Conservation (phyloP, 2,329 filamentous ascomycete genomes). For the Colletotrichum limetticola region DNA sequence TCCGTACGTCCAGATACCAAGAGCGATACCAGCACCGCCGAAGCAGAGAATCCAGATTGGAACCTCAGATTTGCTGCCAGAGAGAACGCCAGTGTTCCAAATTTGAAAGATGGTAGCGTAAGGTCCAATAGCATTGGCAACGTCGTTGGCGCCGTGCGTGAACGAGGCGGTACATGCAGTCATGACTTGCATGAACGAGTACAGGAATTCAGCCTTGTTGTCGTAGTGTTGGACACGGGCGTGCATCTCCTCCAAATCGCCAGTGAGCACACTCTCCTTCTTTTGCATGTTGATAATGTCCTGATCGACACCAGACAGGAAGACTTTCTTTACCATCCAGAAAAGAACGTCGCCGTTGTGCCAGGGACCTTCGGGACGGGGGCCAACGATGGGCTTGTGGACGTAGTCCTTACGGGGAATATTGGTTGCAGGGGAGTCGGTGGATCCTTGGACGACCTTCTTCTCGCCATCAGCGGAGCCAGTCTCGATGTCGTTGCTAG, state of each 20-base stretch:
- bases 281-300: slow-evolving; percentile 45
- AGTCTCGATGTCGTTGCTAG: slow-evolving; percentile 39
- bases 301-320: slow-evolving; percentile 54
- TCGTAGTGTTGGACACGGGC: slow-evolving; percentile 68
- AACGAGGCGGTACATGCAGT: slow-evolving; percentile 72
- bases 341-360: slow-evolving; percentile 49
- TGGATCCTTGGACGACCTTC: slow-evolving; percentile 44
- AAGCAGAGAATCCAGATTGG: slow-evolving; percentile 67
- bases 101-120: slow-evolving; percentile 72
- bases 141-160: slow-evolving; percentile 74
- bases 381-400: slow-evolving; percentile 43
- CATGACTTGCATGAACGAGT: slow-evolving; percentile 69
- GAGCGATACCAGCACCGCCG: slow-evolving; percentile 47
- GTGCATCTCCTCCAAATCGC: slow-evolving; percentile 65
- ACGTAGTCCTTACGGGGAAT: not conserved
- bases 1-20: slow-evolving; percentile 62
- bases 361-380: slow-evolving; percentile 50
- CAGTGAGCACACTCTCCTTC: slow-evolving; percentile 55
- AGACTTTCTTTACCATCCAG: slow-evolving; percentile 51
- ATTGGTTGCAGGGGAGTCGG: slow-evolving; percentile 27
- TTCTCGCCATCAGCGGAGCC: slow-evolving; percentile 39
- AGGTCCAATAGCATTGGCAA: slow-evolving; percentile 71
- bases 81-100: slow-evolving; percentile 61
- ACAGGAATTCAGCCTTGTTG: slow-evolving; percentile 70
- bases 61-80: slow-evolving; percentile 56